phyloP scores from a whole-genome alignment of 805 yeast genomes.

The Candida qinlingensis region DNA sequence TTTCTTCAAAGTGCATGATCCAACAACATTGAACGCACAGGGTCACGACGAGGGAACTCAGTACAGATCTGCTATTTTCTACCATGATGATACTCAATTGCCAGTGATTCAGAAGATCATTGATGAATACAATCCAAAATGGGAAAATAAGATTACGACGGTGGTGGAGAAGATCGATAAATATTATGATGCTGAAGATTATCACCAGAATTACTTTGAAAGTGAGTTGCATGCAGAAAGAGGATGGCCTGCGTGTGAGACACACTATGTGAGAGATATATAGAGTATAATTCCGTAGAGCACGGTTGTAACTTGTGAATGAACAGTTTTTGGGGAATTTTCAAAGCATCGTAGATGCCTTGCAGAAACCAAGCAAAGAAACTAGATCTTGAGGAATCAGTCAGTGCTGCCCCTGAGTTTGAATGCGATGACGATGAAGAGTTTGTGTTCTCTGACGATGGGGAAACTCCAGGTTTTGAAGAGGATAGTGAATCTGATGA shows the following conservation, averaged over 20 bases:
- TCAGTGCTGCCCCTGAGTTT: neutral
- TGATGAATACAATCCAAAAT: conserved; percentile 56
- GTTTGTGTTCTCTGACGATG: neutral
- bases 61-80: conserved; percentile 78
- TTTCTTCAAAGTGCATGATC: conserved; percentile 87
- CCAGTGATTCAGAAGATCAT: conserved; percentile 39
- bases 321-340: no score
- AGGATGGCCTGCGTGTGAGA: conserved; percentile 48
- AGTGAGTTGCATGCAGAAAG: conserved; percentile 6
- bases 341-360: no score
- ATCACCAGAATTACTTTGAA: conserved; percentile 76
- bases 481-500: neutral
- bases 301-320: no score
- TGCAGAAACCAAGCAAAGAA: neutral
- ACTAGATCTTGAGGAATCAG: neutral
- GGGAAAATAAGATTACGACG: conserved; percentile 65
- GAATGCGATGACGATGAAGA: conserved; percentile 26
- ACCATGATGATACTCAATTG: conserved; percentile 44
- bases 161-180: conserved; percentile 53
- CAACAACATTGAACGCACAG: conserved; percentile 75
- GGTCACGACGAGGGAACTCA: conserved; percentile 90
- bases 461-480: neutral
- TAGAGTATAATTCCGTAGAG: conserved; percentile 4
- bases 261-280: conserved; percentile 64
- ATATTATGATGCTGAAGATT: conserved; percentile 91